Percentiles rank a stretch among this genome's conserved stretches.
Conservation (phyloP, 108 stramenopile genomes). For the Pseudonitzschia multiseries region DNA sequence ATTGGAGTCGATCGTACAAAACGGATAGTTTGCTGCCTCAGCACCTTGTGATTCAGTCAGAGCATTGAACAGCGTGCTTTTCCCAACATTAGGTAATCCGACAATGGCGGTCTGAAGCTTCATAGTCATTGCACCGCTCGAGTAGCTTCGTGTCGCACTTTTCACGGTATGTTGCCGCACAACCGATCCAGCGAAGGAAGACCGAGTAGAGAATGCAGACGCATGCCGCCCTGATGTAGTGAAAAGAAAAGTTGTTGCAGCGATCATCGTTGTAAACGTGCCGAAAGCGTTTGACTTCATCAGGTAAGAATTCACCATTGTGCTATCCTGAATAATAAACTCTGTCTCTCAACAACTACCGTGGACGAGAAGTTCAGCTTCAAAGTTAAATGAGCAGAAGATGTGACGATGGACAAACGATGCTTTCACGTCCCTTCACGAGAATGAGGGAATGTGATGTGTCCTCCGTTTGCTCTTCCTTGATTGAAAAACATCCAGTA, state of each 20-base stretch:
- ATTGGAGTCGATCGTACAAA: slow-evolving; percentile 90
- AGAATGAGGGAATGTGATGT: too few relatives aligned
- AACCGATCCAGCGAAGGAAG: slow-evolving; percentile 24
- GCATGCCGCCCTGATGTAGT: slow-evolving; percentile 19
- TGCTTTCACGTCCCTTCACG: too few relatives aligned
- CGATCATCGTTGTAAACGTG: slow-evolving; percentile 1
- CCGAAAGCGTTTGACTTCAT: neutral
- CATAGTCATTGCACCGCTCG: slow-evolving; percentile 55
- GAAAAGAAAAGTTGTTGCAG: slow-evolving; percentile 14
- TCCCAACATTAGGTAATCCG: slow-evolving; percentile 96
- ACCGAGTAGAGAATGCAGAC: slow-evolving; percentile 23
- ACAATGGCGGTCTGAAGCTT: slow-evolving; percentile 94
- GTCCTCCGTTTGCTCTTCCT: too few relatives aligned
- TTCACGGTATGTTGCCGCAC: neutral
- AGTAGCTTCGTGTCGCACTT: slow-evolving; percentile 34
- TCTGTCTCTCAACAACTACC: too few relatives aligned
- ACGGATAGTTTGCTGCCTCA: slow-evolving; percentile 64
- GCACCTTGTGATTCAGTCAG: slow-evolving; percentile 93
- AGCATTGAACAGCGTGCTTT: slow-evolving; percentile 97
- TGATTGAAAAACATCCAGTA: too few relatives aligned
- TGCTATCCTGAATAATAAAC: too few relatives aligned
- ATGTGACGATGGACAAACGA: too few relatives aligned
- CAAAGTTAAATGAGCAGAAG: too few relatives aligned
- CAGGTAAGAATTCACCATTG: neutral
- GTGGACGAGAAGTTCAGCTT: too few relatives aligned